Base-by-base conservation (phyloP, 371 early-diverging fungal genomes). In the Mortierella sp. region DNA sequence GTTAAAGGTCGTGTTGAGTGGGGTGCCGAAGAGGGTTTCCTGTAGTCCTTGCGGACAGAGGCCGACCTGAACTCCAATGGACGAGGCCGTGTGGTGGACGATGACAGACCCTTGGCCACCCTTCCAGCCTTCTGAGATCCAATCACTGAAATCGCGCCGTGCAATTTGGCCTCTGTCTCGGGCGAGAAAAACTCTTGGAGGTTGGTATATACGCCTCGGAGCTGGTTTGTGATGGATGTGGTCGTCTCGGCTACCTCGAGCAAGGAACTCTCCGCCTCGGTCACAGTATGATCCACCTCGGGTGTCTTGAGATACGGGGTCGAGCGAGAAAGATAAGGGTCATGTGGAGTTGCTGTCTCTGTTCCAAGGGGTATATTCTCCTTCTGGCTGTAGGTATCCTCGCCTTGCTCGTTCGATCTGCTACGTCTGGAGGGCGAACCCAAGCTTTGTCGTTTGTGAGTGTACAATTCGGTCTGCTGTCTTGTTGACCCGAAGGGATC, bases 101-200 rank as follows among this genome's bases (percentile, higher is more conserved):
- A 66, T 8, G 71, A 47, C 48, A 65, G 19, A 31, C 74, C 74
- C 34, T 67, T 73, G 31, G 68, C 44, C 47, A 73, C 40, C 47
- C 69, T 50, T 22, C 19, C 50, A 9, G 29, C 52, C 43, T 79
- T 74, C 29, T 79, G 80, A 1, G 80, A 79, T 14, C 68, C 80
- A 40, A 79, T 70, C 19, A 71, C 80, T 16, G 76, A 64, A 1
- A 79, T 75, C 34, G 69, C 76, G 11, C 64, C 76, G n/a, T 64
- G 55, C 43, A 74, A 48, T 61, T 75, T 79, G 11, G 80, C 80
- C 50, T 79, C 80, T 3, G 76, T 68, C 41, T 79, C 80, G n/a
- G 80, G 80, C 6, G 80, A 75, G 69, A 79, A 79, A 55, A 79
- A 75, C 5, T 79, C 71, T 47, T 79, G 80, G 5, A 79, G 45